A percentile compares a stretch with the other conserved stretches of the same genome.
Evolutionary conservation across 176 grass and related monocot genomes (phyloP).

Genomic region (Melocanna baccifera): DNA sequence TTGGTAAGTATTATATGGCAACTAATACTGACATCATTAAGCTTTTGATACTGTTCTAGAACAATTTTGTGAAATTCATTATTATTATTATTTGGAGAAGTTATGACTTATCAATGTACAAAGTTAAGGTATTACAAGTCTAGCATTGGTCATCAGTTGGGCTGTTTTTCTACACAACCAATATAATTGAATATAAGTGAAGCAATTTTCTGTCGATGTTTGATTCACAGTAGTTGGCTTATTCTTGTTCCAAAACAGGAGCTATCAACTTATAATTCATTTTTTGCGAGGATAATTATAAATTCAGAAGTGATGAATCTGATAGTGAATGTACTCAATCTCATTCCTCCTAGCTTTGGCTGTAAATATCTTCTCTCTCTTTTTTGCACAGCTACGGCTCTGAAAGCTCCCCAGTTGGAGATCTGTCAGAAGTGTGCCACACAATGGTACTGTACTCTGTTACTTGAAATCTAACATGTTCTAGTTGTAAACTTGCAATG

Average conservation of each 20-base stretch:
- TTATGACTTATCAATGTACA: neutral
- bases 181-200: neutral
- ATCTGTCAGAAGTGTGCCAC: slow-evolving; percentile 83
- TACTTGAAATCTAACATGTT: slow-evolving; percentile 9
- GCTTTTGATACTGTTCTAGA: neutral
- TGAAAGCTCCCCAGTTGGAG: slow-evolving; percentile 72
- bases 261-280: neutral
- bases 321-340: neutral
- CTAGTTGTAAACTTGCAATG: slow-evolving; percentile 5
- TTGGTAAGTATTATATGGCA: slow-evolving; percentile 55
- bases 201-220: neutral
- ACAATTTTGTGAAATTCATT: neutral
- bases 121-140: neutral
- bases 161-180: neutral
- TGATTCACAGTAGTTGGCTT: neutral
- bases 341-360: slow-evolving; percentile 12
- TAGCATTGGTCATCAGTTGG: neutral
- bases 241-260: neutral
- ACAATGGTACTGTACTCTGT: slow-evolving; percentile 57
- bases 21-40: neutral
- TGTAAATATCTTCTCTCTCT: slow-evolving; percentile 1
- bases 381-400: slow-evolving; percentile 75
- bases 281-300: neutral
- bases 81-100: neutral
- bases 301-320: neutral